Evolutionary conservation across 2,329 filamentous ascomycete genomes (phyloP), one percentile per base, ranked within the genome.

Genomic region (Ophiognomonia clavigignenti-juglandacearum): DNA sequence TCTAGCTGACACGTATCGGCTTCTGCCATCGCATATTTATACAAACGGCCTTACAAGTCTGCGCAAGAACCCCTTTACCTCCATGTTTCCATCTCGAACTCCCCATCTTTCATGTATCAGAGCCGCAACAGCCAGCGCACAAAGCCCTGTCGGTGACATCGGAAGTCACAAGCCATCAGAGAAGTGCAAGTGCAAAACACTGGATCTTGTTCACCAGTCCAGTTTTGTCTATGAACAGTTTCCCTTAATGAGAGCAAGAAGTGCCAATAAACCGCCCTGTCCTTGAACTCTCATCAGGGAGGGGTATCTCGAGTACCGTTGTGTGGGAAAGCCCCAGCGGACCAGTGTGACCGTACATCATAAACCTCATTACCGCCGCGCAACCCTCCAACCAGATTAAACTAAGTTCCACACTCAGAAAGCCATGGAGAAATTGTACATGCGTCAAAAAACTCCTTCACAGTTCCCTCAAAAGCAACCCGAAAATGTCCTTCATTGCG

Each of bases 271-370:
- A 50, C 47, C 38, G 39, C 41, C 50, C 50, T 45, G 47, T 40
- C 19, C 37, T 42, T 29, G 42, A 32, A 37, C 43, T 43, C 49
- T 42, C n/a, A n/a, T n/a, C 47, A 52, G 44, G 47, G 47, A 52
- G 37, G 50, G 50, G 50, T 52, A 52, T 52, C 50, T 52, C 47
- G 45, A 44, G 47, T 50, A 50, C 43, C 47, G 45, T 50, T 39
- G 24, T 47, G 36, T 35, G 20, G 32, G 24, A 42, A 47, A 44
- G 37, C 26, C 47, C 42, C 14, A 18, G 34, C 9, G 19, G 18
- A 18, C 43, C 26, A 31, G 29, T 34, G 27, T 35, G 40, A 47
- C 27, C 45, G 27, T 47, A 24, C n/a, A 45, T 26, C 32, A 23
- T 45, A 50, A 50, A 32, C 47, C 37, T 44, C 37, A 52, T 52